A percentile compares a stretch with the other conserved stretches of the same genome.
phyloP scores from a whole-genome alignment of 2,329 filamentous ascomycete genomes.

The Nemania abortiva region DNA sequence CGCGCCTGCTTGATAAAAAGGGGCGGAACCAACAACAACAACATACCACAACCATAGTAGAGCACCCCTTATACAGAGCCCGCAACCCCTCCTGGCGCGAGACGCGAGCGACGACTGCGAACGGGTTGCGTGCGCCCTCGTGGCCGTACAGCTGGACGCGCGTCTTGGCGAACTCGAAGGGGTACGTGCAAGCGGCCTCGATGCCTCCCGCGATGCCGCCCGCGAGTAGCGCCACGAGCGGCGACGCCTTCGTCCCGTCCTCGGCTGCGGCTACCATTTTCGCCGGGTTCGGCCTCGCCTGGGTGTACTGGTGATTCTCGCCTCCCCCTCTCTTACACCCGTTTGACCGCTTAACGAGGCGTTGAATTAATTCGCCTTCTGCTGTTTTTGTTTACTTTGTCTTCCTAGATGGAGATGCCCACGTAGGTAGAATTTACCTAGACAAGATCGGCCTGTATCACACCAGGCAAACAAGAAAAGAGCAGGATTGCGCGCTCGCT shows the following conservation, averaged over 20 bases:
- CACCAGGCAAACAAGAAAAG: too few species aligned
- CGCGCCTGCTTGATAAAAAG: background rate
- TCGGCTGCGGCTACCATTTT: conserved; percentile 47
- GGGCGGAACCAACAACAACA: background rate
- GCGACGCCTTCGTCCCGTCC: conserved; percentile 45
- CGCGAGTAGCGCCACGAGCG: conserved; percentile 47
- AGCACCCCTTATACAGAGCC: conserved; percentile 71
- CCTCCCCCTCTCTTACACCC: background rate
- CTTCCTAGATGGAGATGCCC: too few species aligned
- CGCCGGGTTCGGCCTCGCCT: too few species aligned
- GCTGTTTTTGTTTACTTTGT: background rate
- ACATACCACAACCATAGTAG: conserved; percentile 61
- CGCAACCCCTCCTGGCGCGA: conserved; percentile 66
- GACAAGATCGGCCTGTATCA: too few species aligned
- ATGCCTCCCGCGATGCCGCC: conserved; percentile 52
- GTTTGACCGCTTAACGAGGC: background rate
- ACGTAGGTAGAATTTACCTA: too few species aligned
- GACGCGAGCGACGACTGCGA: conserved; percentile 66
- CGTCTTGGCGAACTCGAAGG: conserved; percentile 74
- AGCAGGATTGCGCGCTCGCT: too few species aligned
- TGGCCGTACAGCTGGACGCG: conserved; percentile 64
- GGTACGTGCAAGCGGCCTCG: conserved; percentile 59
- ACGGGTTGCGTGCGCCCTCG: conserved; percentile 63
- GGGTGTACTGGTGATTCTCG: too few species aligned
- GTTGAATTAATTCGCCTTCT: background rate